phyloP scores from a whole-genome alignment of 306 rosid genomes.

The Cucumis cinereus region DNA sequence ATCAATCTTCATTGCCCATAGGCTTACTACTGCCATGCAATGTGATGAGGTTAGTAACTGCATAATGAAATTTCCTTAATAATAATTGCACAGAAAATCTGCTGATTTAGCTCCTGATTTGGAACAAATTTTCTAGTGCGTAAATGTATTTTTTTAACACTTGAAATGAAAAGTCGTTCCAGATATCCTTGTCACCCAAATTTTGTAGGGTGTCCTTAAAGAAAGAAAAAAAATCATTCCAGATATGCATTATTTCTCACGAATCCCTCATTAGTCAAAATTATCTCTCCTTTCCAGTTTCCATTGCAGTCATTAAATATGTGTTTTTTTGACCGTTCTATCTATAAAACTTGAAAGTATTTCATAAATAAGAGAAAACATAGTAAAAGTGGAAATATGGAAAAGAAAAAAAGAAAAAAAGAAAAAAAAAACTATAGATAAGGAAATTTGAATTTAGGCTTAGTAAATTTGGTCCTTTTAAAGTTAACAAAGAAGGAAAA shows the following conservation, averaged over 20 bases:
- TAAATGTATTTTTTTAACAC: too few species aligned
- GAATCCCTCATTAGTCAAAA: not conserved
- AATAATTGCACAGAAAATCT: not conserved
- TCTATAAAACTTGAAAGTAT: too few species aligned
- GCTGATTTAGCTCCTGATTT: not conserved
- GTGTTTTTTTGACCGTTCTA: too few species aligned
- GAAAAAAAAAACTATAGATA: too few species aligned
- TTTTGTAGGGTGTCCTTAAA: too few species aligned
- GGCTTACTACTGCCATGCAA: constrained; percentile 99
- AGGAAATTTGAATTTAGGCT: too few species aligned
- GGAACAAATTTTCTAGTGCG: not conserved
- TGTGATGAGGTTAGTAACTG: constrained; percentile 65
- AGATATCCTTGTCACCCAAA: not conserved
- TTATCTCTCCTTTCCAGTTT: not conserved
- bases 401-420: too few species aligned
- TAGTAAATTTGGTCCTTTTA: too few species aligned
- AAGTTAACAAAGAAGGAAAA: too few species aligned
- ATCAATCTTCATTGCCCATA: constrained; percentile 86
- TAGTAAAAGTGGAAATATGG: too few species aligned
- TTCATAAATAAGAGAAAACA: too few species aligned
- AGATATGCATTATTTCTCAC: not conserved
- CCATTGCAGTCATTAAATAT: not conserved
- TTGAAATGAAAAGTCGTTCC: not conserved
- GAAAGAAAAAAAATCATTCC: not conserved
- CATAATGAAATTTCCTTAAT: not conserved